Evolutionary conservation across 2,329 filamentous ascomycete genomes (phyloP).

Genomic region (Neonectria magnoliae): DNA sequence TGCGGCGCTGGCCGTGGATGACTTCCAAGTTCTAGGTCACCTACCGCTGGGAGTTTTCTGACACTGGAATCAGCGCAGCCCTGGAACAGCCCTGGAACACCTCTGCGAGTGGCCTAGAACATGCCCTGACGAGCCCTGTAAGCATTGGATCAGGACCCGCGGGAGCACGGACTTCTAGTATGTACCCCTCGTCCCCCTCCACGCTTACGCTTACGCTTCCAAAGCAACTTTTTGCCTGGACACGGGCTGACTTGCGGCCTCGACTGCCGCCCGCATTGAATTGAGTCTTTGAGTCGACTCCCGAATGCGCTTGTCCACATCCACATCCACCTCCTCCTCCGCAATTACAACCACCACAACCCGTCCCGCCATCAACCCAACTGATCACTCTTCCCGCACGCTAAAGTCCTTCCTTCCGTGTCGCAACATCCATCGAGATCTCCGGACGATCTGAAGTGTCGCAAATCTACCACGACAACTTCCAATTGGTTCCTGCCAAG

Average conservation of each 20-base stretch:
- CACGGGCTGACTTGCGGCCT: constrained; percentile 26
- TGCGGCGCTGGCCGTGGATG: neutral
- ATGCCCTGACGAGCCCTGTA: neutral
- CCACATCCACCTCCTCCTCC: neutral
- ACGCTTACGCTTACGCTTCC: constrained; percentile 8
- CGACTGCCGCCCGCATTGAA: constrained; percentile 22
- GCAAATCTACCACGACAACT: neutral
- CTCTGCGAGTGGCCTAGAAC: neutral
- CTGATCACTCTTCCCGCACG: neutral
- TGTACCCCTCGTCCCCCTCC: constrained; percentile 29
- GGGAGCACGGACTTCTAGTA: neutral
- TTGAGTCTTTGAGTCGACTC: constrained; percentile 1
- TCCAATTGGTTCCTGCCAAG: constrained; percentile 18
- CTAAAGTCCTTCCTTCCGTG: neutral
- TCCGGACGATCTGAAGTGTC: neutral
- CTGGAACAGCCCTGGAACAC: neutral
- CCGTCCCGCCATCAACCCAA: neutral
- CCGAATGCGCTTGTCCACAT: constrained; percentile 18
- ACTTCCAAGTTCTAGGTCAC: too few species aligned
- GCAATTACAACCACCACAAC: neutral
- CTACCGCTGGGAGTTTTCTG: neutral
- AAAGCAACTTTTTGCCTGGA: constrained; percentile 8
- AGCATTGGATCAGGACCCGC: neutral
- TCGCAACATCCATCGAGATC: neutral
- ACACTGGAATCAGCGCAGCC: neutral